Evolutionary conservation across 2,329 filamentous ascomycete genomes (phyloP).

Genomic region (Dactylella cylindrospora): DNA sequence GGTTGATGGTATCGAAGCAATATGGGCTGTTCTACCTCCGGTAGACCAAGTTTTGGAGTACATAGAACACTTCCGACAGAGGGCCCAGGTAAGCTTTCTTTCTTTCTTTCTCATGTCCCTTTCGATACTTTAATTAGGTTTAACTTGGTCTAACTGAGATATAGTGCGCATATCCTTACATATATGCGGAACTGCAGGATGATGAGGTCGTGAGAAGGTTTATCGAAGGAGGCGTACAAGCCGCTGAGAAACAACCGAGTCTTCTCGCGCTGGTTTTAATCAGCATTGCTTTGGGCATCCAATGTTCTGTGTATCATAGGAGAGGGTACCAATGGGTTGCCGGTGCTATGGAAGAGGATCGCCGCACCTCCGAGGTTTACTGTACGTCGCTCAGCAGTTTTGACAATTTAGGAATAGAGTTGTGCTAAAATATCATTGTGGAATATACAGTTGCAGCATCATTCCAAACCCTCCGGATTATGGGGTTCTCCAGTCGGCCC

Average conservation of each 20-base stretch:
- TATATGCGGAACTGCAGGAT: slow-evolving; percentile 39
- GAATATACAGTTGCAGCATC: slow-evolving; percentile 29
- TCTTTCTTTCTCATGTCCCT: neutral
- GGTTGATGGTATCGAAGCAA: slow-evolving; percentile 27
- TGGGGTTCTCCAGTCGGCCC: slow-evolving; percentile 30
- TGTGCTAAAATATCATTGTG: neutral
- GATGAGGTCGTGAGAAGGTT: slow-evolving; percentile 26
- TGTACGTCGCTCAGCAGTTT: slow-evolving; percentile 5
- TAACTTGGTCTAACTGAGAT: neutral
- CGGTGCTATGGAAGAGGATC: slow-evolving; percentile 37
- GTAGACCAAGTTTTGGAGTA: slow-evolving; percentile 20
- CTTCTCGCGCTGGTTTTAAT: slow-evolving; percentile 33
- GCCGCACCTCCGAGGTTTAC: slow-evolving; percentile 32
- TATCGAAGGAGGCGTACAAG: slow-evolving; percentile 29
- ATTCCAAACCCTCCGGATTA: slow-evolving; percentile 37
- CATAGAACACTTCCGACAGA: slow-evolving; percentile 16
- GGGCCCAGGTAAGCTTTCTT: slow-evolving; percentile 21
- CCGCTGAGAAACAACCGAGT: slow-evolving; percentile 34
- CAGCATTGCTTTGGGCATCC: slow-evolving; percentile 38
- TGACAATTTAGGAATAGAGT: neutral
- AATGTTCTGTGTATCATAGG: slow-evolving; percentile 34
- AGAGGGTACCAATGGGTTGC: slow-evolving; percentile 27
- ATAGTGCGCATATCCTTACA: slow-evolving; percentile 41
- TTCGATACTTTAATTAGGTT: too few species aligned
- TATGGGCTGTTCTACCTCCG: slow-evolving; percentile 23